Conservation (phyloP, 2,329 filamentous ascomycete genomes). For the Colletotrichum liriopes region DNA sequence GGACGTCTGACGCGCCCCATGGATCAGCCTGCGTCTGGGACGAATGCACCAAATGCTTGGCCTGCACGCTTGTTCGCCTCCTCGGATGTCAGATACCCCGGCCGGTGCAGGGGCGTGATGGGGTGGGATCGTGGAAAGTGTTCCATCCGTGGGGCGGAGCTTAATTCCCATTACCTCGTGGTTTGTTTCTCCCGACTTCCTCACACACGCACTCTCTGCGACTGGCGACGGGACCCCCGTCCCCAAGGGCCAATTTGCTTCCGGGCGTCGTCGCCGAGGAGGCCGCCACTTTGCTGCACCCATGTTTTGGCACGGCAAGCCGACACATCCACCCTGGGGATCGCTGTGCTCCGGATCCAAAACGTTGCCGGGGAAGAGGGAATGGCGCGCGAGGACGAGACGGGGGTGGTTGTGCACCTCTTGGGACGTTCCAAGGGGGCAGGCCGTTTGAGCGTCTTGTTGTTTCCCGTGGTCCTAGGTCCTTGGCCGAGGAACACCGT, state of each 20-base stretch:
- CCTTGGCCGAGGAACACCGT: too few relatives aligned
- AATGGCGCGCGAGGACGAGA: background rate
- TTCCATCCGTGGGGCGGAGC: slow-evolving; percentile 23
- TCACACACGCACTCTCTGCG: background rate
- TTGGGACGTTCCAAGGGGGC: slow-evolving; percentile 9
- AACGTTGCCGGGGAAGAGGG: background rate
- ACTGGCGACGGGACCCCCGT: background rate
- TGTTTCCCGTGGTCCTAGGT: background rate
- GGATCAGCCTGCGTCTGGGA: background rate
- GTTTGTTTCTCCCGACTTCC: background rate
- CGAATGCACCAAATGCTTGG: background rate
- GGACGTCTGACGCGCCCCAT: background rate
- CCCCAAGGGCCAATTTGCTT: background rate
- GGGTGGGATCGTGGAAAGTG: slow-evolving; percentile 6
- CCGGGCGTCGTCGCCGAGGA: background rate
- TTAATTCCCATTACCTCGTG: background rate
- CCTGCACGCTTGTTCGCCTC: slow-evolving; percentile 6
- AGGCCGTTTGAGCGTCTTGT: background rate
- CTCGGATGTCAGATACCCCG: slow-evolving; percentile 39
- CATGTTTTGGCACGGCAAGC: background rate
- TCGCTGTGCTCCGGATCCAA: background rate
- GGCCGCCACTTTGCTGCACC: background rate
- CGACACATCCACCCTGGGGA: background rate
- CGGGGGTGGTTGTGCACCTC: background rate
- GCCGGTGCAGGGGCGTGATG: background rate